Evolutionary conservation across 2,329 filamentous ascomycete species (phyloP).

Genomic region (Colletotrichum theobromicola): DNA sequence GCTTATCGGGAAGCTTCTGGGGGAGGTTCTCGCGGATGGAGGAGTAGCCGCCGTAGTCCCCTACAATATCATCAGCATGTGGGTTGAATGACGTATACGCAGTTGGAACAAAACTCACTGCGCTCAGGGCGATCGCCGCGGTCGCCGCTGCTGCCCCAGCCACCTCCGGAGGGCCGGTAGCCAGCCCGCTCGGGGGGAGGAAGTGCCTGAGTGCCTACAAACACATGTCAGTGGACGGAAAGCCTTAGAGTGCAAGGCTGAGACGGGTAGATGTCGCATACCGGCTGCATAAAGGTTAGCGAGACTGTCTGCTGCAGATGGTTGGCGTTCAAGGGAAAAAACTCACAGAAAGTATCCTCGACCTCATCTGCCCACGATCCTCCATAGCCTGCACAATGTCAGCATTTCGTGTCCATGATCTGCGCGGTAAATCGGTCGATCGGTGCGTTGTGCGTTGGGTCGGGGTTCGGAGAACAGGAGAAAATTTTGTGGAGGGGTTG

Average conservation of each 20-base stretch:
- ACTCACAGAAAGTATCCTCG: constrained; percentile 84
- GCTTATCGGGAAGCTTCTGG: constrained; percentile 76
- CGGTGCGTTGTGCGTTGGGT: constrained; percentile 31
- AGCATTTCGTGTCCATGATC: constrained; percentile 18
- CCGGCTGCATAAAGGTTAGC: constrained; percentile 39
- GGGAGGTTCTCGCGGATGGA: constrained; percentile 61
- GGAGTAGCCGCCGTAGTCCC: constrained; percentile 20
- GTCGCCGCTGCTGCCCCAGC: constrained; percentile 42
- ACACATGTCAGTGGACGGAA: neutral
- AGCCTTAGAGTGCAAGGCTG: neutral
- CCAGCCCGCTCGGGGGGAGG: constrained; percentile 52
- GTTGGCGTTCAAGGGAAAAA: neutral
- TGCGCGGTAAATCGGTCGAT: neutral
- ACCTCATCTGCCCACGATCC: constrained; percentile 99
- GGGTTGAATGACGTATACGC: neutral
- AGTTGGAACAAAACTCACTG: constrained; percentile 37
- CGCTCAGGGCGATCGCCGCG: constrained; percentile 37
- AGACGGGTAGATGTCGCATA: constrained; percentile 29
- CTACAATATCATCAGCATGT: neutral
- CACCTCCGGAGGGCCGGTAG: constrained; percentile 31
- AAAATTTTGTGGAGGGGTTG: constrained; percentile 24
- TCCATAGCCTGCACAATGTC: constrained; percentile 48
- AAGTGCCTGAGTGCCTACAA: constrained; percentile 60
- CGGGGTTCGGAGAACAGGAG: neutral
- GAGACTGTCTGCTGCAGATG: neutral